Percentiles rank a stretch among this genome's conserved stretches.
phyloP scores from a whole-genome alignment of 106 monocot genomes.

The Dendrobium huoshanense region DNA sequence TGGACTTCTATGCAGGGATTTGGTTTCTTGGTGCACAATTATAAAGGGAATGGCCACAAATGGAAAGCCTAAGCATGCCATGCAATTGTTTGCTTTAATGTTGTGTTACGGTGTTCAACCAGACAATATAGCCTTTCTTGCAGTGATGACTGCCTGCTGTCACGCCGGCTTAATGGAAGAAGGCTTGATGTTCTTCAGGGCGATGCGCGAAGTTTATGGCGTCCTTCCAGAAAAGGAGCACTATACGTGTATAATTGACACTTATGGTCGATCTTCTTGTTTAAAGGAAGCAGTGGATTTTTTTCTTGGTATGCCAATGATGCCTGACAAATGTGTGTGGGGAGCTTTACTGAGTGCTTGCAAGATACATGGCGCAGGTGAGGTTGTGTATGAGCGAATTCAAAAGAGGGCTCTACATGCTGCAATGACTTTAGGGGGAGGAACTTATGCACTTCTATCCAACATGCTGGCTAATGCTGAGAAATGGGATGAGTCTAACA shows the following conservation, averaged over 20 bases:
- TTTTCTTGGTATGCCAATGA: constrained; percentile 19
- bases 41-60: constrained; percentile 35
- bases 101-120: constrained; percentile 36
- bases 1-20: constrained; percentile 15
- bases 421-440: constrained; percentile 25
- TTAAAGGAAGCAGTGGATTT: constrained; percentile 28
- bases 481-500: constrained; percentile 23
- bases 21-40: constrained; percentile 49
- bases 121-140: constrained; percentile 38
- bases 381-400: neutral
- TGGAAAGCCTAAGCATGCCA: constrained; percentile 16
- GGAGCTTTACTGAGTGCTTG: constrained; percentile 26
- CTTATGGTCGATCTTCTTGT: constrained; percentile 32
- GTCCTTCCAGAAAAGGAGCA: constrained; percentile 36
- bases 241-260: constrained; percentile 45
- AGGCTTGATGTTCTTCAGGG: constrained; percentile 22
- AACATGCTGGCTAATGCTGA: constrained; percentile 28
- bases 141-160: constrained; percentile 42
- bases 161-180: constrained; percentile 45
- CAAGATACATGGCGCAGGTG: constrained; percentile 20
- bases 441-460: constrained; percentile 39
- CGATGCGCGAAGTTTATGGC: constrained; percentile 31
- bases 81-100: constrained; percentile 52
- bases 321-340: constrained; percentile 13
- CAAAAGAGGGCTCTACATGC: constrained; percentile 3